Conservation (phyloP, 768 basidiomycete genomes). For the Serpula lacrymans region DNA sequence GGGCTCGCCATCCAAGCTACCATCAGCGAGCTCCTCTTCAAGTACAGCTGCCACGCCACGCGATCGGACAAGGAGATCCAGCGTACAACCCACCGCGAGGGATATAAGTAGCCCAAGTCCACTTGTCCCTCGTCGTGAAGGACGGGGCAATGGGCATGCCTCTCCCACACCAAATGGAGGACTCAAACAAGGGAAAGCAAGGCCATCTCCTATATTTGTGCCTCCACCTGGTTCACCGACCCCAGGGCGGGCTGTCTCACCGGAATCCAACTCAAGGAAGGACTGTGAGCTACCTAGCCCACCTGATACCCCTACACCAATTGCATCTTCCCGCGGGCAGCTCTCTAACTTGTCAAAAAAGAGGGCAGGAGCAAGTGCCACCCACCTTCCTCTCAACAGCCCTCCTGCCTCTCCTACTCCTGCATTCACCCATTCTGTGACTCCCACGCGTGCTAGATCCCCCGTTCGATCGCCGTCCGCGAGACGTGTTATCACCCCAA, state of each 20-base stretch:
- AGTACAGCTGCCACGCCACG: slow-evolving; percentile 47
- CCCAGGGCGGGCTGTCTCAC: slow-evolving; percentile 20
- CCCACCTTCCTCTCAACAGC: slow-evolving; percentile 37
- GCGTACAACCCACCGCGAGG: slow-evolving; percentile 27
- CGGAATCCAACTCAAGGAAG: slow-evolving; percentile 34
- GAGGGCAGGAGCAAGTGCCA: slow-evolving; percentile 35
- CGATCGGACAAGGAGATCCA: slow-evolving; percentile 41
- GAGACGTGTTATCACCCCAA: slow-evolving; percentile 38
- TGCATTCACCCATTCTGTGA: slow-evolving; percentile 34
- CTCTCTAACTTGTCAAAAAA: slow-evolving; percentile 32
- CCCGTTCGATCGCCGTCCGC: too few relatives aligned
- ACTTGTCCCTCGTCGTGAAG: slow-evolving; percentile 30
- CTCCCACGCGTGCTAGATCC: slow-evolving; percentile 43
- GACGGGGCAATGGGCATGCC: slow-evolving; percentile 27
- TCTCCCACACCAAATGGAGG: slow-evolving; percentile 24
- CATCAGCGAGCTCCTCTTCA: too few relatives aligned
- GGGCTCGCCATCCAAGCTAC: slow-evolving; percentile 50
- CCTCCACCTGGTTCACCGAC: slow-evolving; percentile 18
- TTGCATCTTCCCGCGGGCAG: slow-evolving; percentile 33
- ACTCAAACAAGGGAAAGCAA: slow-evolving; percentile 30
- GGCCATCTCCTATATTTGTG: slow-evolving; percentile 29
- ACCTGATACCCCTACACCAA: slow-evolving; percentile 48
- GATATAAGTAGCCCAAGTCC: slow-evolving; percentile 42
- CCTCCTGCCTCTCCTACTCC: slow-evolving; percentile 38
- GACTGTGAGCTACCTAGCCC: slow-evolving; percentile 40